Evolutionary conservation across 163 green algal species (phyloP).

Genomic region (Coccomyxa subellipsoidea): DNA sequence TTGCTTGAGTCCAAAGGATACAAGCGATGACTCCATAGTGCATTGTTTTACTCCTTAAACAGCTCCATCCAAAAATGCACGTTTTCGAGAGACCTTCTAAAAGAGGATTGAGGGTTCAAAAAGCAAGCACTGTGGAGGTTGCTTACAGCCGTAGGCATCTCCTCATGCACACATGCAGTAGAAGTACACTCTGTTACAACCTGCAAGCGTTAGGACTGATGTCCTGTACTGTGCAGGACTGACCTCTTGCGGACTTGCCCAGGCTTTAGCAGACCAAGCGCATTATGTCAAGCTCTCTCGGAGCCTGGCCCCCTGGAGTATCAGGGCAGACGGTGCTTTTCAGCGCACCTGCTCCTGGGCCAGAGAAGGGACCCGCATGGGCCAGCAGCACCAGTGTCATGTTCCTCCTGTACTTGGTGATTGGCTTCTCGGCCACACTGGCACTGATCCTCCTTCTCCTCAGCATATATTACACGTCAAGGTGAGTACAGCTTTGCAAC

Average conservation of each 20-base stretch:
- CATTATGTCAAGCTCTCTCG: not conserved
- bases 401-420: slow-evolving; percentile 14
- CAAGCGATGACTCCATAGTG: no score
- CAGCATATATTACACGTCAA: slow-evolving; percentile 1
- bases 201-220: no score
- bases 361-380: not conserved
- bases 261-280: not conserved
- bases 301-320: not conserved
- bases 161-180: no score
- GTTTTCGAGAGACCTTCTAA: no score
- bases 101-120: no score
- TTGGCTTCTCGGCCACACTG: slow-evolving; percentile 15
- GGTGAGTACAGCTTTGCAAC: not conserved
- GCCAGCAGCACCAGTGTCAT: not conserved
- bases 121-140: no score
- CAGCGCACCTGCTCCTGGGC: not conserved
- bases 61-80: no score
- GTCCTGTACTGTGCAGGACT: no score
- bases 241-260: not conserved
- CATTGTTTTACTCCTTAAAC: no score
- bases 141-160: no score
- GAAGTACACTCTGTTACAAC: not conserved
- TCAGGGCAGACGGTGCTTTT: not conserved
- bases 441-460: slow-evolving; percentile 3
- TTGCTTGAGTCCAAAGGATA: no score